Evolutionary conservation across 208 protist species (phyloP).

Genomic region (Leishmania gerbilli): DNA sequence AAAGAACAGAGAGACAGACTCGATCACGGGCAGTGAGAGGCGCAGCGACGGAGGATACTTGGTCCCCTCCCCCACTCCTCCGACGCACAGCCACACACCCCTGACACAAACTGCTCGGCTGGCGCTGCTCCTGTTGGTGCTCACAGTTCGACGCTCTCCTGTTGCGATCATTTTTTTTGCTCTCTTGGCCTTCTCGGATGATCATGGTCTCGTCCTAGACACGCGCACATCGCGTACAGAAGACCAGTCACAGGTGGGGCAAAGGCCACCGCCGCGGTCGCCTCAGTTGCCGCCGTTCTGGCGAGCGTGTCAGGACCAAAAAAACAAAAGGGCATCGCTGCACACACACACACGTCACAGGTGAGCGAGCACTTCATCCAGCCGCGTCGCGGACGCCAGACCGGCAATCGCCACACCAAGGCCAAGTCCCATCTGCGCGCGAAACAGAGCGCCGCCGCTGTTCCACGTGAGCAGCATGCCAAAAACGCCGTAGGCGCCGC

Average conservation of each 20-base stretch:
- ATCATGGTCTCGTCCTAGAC: neutral
- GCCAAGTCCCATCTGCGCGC: constrained; percentile 70
- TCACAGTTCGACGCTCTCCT: neutral
- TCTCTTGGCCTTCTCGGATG: neutral
- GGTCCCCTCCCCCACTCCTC: neutral
- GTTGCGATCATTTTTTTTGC: neutral
- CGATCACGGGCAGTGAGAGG: neutral
- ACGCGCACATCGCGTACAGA: neutral
- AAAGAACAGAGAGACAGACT: neutral
- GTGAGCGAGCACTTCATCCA: constrained; percentile 62
- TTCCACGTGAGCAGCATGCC: constrained; percentile 79
- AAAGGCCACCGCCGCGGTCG: neutral
- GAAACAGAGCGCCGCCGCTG: constrained; percentile 54
- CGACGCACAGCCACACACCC: neutral
- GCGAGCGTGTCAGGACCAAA: neutral
- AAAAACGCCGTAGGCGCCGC: constrained; percentile 54
- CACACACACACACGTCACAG: constrained; percentile 21
- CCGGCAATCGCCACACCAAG: constrained; percentile 50
- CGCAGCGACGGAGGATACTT: neutral
- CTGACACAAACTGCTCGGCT: neutral
- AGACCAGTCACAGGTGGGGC: neutral
- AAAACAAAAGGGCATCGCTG: neutral
- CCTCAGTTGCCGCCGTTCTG: neutral
- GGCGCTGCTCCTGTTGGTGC: neutral
- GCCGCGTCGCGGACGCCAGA: constrained; percentile 49